Percentiles rank a stretch among this genome's conserved stretches.
These are phyloP conservation scores for Aspergillus felis DNA, from an alignment of 2,329 filamentous ascomycete species.

Conservation along the genomic window DNA sequence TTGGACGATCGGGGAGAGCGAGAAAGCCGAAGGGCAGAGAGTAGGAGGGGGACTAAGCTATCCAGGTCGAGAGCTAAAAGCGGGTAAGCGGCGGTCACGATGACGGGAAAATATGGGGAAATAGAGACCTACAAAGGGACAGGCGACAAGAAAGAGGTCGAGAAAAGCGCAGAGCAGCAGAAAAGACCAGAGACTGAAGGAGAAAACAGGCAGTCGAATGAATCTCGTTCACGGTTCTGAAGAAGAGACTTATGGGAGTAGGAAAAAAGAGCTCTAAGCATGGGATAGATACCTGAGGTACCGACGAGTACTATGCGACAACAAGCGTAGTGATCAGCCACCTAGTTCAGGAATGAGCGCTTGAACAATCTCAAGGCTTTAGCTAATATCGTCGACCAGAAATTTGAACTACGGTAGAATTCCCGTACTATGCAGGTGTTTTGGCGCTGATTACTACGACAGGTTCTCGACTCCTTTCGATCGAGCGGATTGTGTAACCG, in stretches of 20 bases:
- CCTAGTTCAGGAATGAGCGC: not conserved
- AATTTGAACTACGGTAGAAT: not conserved
- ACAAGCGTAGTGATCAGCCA: not conserved
- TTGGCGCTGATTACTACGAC: not conserved
- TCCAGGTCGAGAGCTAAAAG: not conserved
- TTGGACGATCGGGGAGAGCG: not conserved
- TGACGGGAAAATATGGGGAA: conserved; percentile 3
- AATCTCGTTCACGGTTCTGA: not conserved
- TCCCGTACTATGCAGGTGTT: not conserved
- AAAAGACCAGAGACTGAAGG: not conserved
- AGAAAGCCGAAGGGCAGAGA: not conserved
- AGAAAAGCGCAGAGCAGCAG: not conserved
- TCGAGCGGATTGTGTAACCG: not conserved
- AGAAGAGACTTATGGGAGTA: not conserved
- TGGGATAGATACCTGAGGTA: not conserved
- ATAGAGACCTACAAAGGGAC: not conserved
- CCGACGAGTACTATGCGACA: too few relatives aligned
- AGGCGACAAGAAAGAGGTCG: not conserved
- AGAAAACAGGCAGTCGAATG: conserved; percentile 19
- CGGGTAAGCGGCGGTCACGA: not conserved
- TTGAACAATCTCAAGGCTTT: not conserved
- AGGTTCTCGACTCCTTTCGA: not conserved
- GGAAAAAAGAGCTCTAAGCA: not conserved
- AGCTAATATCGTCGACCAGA: not conserved
- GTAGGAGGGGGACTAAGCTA: not conserved